Conservation (phyloP, 2,329 filamentous ascomycete species). For the Proliferodiscus dingleyae region DNA sequence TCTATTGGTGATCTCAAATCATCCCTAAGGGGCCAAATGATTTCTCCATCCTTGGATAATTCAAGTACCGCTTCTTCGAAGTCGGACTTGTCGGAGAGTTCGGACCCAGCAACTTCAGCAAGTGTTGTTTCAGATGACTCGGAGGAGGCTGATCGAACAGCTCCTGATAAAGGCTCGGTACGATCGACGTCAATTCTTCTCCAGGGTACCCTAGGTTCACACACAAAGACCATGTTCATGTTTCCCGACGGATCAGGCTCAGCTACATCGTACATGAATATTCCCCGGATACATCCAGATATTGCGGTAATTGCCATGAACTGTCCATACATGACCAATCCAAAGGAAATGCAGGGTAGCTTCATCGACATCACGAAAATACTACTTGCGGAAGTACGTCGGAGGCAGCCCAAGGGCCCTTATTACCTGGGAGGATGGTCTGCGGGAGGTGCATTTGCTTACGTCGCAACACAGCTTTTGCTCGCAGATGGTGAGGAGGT, state of each 20-base stretch:
- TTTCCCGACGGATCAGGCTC: not conserved
- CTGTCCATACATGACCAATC: not conserved
- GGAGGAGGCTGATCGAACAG: too few relatives aligned
- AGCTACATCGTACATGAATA: not conserved
- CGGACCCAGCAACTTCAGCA: too few relatives aligned
- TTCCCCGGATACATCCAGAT: not conserved
- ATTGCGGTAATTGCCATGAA: not conserved
- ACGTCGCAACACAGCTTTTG: not conserved
- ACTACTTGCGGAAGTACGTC: not conserved
- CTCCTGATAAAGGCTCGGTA: too few relatives aligned
- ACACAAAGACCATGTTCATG: not conserved
- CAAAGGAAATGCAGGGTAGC: not conserved
- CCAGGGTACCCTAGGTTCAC: not conserved
- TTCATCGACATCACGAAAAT: not conserved
- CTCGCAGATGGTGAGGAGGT: not conserved
- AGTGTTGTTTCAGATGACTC: too few relatives aligned
- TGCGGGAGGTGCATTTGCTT: not conserved
- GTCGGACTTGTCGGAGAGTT: too few relatives aligned
- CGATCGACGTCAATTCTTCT: too few relatives aligned
- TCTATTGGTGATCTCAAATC: too few relatives aligned
- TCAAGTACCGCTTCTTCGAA: too few relatives aligned
- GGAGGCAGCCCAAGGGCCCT: not conserved
- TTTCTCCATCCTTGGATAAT: too few relatives aligned
- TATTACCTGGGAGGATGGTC: not conserved
- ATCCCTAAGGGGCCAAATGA: too few relatives aligned